Evolutionary conservation across 2,329 filamentous ascomycete species (phyloP).

Genomic region (Chaetomium strumarium): DNA sequence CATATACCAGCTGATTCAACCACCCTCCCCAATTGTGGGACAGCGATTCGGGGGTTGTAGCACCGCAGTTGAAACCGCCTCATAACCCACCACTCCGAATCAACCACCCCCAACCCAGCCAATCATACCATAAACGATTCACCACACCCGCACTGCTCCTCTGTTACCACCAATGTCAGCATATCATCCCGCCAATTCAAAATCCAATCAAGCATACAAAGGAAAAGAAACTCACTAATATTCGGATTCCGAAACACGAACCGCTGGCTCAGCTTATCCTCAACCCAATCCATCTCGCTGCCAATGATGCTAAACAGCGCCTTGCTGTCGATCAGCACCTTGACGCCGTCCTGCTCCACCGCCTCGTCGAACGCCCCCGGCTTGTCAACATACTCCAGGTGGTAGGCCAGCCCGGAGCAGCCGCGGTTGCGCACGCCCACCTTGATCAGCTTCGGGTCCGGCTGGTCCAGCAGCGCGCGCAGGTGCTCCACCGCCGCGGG

Average conservation of each 20-base stretch:
- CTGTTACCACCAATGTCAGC: conserved; percentile 45
- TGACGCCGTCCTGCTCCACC: conserved; percentile 93
- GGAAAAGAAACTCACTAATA: conserved; percentile 67
- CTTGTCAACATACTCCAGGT: conserved; percentile 93
- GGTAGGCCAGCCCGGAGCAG: conserved; percentile 88
- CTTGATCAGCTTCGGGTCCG: conserved; percentile 86
- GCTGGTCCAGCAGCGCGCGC: conserved; percentile 69
- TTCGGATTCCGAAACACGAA: conserved; percentile 98
- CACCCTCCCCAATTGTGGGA: no score
- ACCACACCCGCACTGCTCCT: conserved; percentile 92
- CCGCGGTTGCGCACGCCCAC: conserved; percentile 91
- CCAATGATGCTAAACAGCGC: conserved; percentile 97
- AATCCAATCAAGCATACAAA: background rate
- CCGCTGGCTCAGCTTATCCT: conserved; percentile 85
- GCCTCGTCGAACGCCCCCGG: conserved; percentile 81
- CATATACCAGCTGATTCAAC: no score
- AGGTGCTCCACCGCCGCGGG: conserved; percentile 75
- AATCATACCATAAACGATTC: conserved; percentile 87
- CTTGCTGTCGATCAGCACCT: conserved; percentile 94
- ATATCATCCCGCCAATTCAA: background rate
- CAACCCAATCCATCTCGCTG: conserved; percentile 98
- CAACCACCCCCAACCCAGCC: background rate
- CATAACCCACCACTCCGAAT: no score
- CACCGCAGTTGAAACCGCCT: no score
- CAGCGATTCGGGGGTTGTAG: no score